These are phyloP conservation scores for Rhynchospora pubera DNA, from an alignment of 176 grass and related monocot genomes.

Conservation along the genomic window DNA sequence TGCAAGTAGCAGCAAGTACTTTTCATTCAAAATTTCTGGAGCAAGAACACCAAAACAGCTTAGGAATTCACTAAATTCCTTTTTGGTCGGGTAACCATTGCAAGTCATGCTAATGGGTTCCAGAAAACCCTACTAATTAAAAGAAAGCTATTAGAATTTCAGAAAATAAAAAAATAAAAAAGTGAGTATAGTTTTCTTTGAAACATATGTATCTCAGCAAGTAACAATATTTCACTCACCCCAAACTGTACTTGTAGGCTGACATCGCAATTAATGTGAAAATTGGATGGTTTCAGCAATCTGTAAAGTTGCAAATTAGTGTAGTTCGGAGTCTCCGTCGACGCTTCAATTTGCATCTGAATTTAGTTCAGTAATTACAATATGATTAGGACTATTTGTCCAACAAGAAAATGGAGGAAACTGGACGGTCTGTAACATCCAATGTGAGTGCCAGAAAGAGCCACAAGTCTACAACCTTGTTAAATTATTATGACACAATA, in stretches of 20 bases:
- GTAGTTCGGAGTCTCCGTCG: slow-evolving; percentile 80
- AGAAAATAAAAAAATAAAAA: not conserved
- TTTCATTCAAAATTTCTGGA: slow-evolving; percentile 83
- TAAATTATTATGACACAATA: too few species aligned
- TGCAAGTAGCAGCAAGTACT: slow-evolving; percentile 51
- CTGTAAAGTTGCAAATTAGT: slow-evolving; percentile 88
- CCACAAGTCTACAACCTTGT: too few species aligned
- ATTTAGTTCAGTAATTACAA: slow-evolving; percentile 6
- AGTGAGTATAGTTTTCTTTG: not conserved
- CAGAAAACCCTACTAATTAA: slow-evolving; percentile 70
- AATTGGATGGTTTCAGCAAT: slow-evolving; percentile 85
- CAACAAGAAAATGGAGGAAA: too few species aligned
- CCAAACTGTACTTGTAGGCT: slow-evolving; percentile 87
- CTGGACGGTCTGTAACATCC: too few species aligned
- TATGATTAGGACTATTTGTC: not conserved
- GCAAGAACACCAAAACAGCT: slow-evolving; percentile 96
- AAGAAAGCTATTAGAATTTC: not conserved
- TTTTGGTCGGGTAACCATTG: slow-evolving; percentile 94
- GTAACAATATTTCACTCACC: slow-evolving; percentile 39
- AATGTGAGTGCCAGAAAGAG: too few species aligned
- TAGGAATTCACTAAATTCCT: slow-evolving; percentile 97
- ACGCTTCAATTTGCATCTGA: slow-evolving; percentile 94
- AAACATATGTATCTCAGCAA: slow-evolving; percentile 14
- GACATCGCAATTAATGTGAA: slow-evolving; percentile 81
- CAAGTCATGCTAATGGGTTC: slow-evolving; percentile 87